These are phyloP conservation scores for Candida tammaniensis DNA, from an alignment of 805 yeast genomes.

Conservation along the genomic window DNA sequence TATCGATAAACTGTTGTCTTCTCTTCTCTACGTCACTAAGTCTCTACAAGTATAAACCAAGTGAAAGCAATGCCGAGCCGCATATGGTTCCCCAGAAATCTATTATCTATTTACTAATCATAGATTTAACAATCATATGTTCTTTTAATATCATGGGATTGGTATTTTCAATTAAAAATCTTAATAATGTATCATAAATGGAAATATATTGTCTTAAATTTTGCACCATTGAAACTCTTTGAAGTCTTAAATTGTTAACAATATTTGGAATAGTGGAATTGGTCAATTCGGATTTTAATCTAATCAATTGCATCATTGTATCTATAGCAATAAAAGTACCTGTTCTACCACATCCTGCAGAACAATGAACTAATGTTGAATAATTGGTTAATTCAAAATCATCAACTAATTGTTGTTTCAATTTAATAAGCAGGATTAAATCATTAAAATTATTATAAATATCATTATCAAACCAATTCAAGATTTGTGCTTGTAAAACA, in stretches of 20 bases:
- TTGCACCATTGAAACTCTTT: slow-evolving; percentile 59
- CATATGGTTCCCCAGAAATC: no score
- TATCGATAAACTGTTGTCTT: no score
- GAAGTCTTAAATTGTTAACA: slow-evolving; percentile 48
- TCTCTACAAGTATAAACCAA: no score
- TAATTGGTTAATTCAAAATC: slow-evolving; percentile 13
- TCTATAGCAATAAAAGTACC: slow-evolving; percentile 60
- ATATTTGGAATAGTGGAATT: slow-evolving; percentile 45
- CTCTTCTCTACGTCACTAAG: no score
- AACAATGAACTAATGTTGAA: slow-evolving; percentile 82
- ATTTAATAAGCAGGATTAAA: slow-evolving; percentile 45
- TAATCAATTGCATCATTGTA: slow-evolving; percentile 22
- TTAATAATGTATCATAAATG: slow-evolving; percentile 42
- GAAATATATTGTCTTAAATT: slow-evolving; percentile 52
- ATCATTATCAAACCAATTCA: slow-evolving; percentile 83
- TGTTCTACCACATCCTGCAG: slow-evolving; percentile 97
- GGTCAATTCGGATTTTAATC: slow-evolving; percentile 7
- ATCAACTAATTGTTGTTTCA: slow-evolving; percentile 21
- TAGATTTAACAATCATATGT: neutral
- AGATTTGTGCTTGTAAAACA: slow-evolving; percentile 72
- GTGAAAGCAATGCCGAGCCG: no score
- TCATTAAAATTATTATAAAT: slow-evolving; percentile 55
- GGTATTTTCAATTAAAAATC: slow-evolving; percentile 17
- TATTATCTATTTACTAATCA: slow-evolving; percentile 4
- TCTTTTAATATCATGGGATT: no score